phyloP scores from a whole-genome alignment of 441 rosid genomes.

The Raphanus hybrid region DNA sequence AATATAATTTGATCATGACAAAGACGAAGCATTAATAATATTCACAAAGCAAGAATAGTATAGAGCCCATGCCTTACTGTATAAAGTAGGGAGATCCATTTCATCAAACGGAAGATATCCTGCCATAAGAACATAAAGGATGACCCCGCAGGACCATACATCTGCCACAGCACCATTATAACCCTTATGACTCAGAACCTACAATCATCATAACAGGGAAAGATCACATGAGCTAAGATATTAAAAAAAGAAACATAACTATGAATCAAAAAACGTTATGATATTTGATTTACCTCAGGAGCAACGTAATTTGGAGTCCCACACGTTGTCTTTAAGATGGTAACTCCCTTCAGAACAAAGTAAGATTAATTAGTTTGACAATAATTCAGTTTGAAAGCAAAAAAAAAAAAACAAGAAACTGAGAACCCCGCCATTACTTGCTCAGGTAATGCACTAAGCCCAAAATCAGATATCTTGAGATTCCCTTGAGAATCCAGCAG shows the following conservation, averaged over 20 bases:
- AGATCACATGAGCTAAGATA: not conserved
- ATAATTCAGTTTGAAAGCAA: not conserved
- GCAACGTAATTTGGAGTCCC: constrained; percentile 98
- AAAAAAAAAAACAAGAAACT: constrained; percentile 21
- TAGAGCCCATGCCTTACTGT: constrained; percentile 78
- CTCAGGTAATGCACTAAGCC: constrained; percentile 89
- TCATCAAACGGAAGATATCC: constrained; percentile 99
- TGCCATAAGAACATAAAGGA: constrained; percentile 90
- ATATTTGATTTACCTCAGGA: constrained; percentile 72
- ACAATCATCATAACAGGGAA: constrained; percentile 28
- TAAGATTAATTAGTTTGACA: constrained; percentile 15
- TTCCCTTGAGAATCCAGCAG: constrained; percentile 90
- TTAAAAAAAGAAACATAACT: not conserved
- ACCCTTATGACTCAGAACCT: constrained; percentile 98
- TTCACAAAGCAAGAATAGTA: constrained; percentile 8
- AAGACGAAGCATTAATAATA: not conserved
- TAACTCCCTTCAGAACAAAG: constrained; percentile 69
- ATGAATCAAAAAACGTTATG: not conserved
- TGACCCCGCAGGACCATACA: constrained; percentile 95
- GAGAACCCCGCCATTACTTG: constrained; percentile 51
- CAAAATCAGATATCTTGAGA: constrained; percentile 94
- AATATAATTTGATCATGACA: no score
- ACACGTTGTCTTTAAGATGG: constrained; percentile 85
- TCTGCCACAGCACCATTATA: constrained; percentile 95
- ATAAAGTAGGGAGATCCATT: constrained; percentile 92